phyloP scores from a whole-genome alignment of 2,329 filamentous ascomycete genomes.

The Alternaria infectoria region DNA sequence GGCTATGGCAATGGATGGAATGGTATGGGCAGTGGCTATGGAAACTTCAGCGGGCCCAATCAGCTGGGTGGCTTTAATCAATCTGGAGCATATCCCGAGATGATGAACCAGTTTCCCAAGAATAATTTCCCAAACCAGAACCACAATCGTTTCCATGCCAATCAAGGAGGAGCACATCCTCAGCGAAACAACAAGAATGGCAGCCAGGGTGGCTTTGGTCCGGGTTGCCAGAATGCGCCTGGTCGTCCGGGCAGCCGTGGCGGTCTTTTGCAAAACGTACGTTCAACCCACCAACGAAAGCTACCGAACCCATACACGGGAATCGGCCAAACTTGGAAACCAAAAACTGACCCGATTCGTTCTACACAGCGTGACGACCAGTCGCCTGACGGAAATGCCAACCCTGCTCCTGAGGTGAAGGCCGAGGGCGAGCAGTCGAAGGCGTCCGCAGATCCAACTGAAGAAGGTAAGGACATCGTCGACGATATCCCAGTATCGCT shows the following conservation, averaged over 20 bases:
- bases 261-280: conserved; percentile 42
- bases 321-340: conserved; percentile 11
- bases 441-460: conserved; percentile 27
- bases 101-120: conserved; percentile 63
- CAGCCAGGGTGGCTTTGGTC: conserved; percentile 45
- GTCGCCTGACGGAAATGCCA: conserved; percentile 37
- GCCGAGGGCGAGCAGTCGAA: conserved; percentile 37
- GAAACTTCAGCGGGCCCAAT: conserved; percentile 58
- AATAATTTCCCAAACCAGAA: conserved; percentile 70
- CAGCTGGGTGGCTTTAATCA: conserved; percentile 61
- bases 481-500: conserved; percentile 12
- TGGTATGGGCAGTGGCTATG: conserved; percentile 76
- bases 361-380: conserved; percentile 38
- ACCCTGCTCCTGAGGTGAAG: conserved; percentile 42
- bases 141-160: conserved; percentile 78
- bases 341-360: conserved; percentile 34
- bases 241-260: conserved; percentile 41
- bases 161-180: conserved; percentile 62
- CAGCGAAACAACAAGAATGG: conserved; percentile 51
- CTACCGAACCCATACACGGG: conserved; percentile 15
- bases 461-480: conserved; percentile 39
- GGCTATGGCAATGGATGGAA: conserved; percentile 69
- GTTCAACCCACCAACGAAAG: conserved; percentile 34
- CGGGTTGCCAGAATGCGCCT: conserved; percentile 31
- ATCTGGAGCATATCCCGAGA: conserved; percentile 56